phyloP scores from a whole-genome alignment of 257 asterid species.

The Jaltomata sinuosa region DNA sequence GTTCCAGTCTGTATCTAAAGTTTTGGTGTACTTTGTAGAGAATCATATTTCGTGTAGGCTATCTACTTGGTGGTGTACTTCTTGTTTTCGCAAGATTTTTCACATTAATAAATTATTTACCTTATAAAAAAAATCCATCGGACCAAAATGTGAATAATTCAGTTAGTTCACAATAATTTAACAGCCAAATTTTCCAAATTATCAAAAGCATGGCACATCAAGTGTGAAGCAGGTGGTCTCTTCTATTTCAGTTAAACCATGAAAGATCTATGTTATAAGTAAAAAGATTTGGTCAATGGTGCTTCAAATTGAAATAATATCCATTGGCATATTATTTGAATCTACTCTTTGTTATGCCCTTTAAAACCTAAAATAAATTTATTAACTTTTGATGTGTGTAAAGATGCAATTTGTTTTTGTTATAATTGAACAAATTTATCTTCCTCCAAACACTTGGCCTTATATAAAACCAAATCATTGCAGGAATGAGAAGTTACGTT shows the following conservation, averaged over 20 bases:
- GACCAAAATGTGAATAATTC: not conserved
- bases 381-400: not conserved
- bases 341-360: not conserved
- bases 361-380: not conserved
- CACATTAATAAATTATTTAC: not conserved
- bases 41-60: not conserved
- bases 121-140: not conserved
- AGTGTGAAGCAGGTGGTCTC: not conserved
- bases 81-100: not conserved
- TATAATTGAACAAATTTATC: not conserved
- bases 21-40: not conserved
- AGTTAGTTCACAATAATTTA: not conserved
- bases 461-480: not conserved
- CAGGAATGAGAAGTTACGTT: not conserved
- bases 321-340: not conserved
- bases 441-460: not conserved
- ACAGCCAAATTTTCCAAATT: not conserved
- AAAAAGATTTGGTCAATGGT: not conserved
- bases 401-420: not conserved
- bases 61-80: not conserved
- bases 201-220: not conserved
- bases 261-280: not conserved
- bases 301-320: not conserved
- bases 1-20: too few relatives aligned
- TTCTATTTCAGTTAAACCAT: not conserved